Conservation (phyloP, 1,139 yeast species). For the Wickerhamomyces sp. region DNA sequence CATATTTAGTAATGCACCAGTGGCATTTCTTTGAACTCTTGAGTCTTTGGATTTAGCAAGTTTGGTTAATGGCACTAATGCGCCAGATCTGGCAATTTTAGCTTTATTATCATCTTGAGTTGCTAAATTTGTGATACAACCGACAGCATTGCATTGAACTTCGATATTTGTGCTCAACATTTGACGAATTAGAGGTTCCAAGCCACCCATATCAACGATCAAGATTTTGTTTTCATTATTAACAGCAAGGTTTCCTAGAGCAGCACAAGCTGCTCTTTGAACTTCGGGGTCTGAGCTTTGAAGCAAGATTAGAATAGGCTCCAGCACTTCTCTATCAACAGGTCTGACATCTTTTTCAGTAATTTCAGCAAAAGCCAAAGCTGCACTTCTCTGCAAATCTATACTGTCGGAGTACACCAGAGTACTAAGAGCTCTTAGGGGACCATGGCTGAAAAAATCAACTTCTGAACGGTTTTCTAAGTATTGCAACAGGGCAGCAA, state of each 20-base stretch:
- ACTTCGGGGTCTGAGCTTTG: slow-evolving; percentile 91
- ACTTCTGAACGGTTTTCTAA: slow-evolving; percentile 82
- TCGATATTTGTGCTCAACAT: slow-evolving; percentile 97
- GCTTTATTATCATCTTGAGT: slow-evolving; percentile 98
- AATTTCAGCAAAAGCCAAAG: slow-evolving; percentile 96
- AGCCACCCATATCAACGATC: slow-evolving; percentile 97
- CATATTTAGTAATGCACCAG: slow-evolving; percentile 97
- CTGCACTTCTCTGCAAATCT: slow-evolving; percentile 95
- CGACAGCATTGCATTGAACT: slow-evolving; percentile 98
- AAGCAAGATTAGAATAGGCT: slow-evolving; percentile 83
- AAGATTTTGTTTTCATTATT: slow-evolving; percentile 90
- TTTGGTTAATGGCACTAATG: slow-evolving; percentile 87
- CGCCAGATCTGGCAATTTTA: slow-evolving; percentile 96
- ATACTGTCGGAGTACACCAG: slow-evolving; percentile 92
- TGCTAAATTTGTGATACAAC: slow-evolving; percentile 95
- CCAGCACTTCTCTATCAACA: slow-evolving; percentile 85
- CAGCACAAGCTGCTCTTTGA: slow-evolving; percentile 98
- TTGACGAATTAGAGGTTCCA: slow-evolving; percentile 92
- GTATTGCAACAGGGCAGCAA: slow-evolving; percentile 81
- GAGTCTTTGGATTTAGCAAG: slow-evolving; percentile 91
- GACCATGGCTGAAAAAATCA: slow-evolving; percentile 90
- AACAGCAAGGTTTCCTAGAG: slow-evolving; percentile 94
- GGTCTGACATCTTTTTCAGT: slow-evolving; percentile 94
- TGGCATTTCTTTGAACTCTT: slow-evolving; percentile 96
- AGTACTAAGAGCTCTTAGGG: slow-evolving; percentile 83